Percentiles rank a stretch among this genome's conserved stretches.
Conservation (phyloP, 2,329 filamentous ascomycete species). For the Aspergillus intermedius region DNA sequence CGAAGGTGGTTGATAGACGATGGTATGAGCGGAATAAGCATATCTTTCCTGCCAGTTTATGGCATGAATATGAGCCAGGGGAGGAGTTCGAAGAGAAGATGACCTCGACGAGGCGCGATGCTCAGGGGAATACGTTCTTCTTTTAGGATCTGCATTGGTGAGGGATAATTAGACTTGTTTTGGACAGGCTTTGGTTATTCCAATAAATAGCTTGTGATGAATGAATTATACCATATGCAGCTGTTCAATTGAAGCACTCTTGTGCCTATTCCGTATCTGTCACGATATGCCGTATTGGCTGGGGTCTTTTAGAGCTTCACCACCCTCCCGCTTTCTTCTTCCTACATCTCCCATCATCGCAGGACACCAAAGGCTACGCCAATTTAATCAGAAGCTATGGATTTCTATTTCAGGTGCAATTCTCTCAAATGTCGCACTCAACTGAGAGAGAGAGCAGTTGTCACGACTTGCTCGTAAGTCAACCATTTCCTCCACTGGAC, state of each 20-base stretch:
- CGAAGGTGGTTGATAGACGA: slow-evolving; percentile 89
- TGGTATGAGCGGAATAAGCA: slow-evolving; percentile 99
- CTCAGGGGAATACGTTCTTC: slow-evolving; percentile 89
- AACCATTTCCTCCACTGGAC: neutral
- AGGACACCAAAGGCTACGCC: neutral
- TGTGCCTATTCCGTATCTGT: neutral
- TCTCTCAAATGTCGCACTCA: slow-evolving; percentile 66
- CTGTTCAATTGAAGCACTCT: too few species aligned
- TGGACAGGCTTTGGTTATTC: neutral
- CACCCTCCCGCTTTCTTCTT: neutral
- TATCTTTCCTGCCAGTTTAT: slow-evolving; percentile 91
- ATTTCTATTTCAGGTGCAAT: slow-evolving; percentile 72
- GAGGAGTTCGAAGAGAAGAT: slow-evolving; percentile 63
- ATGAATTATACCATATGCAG: too few species aligned
- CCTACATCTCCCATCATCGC: slow-evolving; percentile 6
- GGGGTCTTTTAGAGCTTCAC: neutral
- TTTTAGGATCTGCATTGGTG: slow-evolving; percentile 38
- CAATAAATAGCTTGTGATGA: too few species aligned
- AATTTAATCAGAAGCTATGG: slow-evolving; percentile 49
- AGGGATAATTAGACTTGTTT: neutral
- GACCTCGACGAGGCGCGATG: slow-evolving; percentile 70
- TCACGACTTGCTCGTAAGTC: slow-evolving; percentile 78
- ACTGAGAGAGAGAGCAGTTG: slow-evolving; percentile 65
- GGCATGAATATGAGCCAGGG: slow-evolving; percentile 89
- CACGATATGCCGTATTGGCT: too few species aligned